These are phyloP conservation scores for Colletotrichum tamarilloi DNA, from an alignment of 2,329 filamentous ascomycete genomes.

Conservation along the genomic window DNA sequence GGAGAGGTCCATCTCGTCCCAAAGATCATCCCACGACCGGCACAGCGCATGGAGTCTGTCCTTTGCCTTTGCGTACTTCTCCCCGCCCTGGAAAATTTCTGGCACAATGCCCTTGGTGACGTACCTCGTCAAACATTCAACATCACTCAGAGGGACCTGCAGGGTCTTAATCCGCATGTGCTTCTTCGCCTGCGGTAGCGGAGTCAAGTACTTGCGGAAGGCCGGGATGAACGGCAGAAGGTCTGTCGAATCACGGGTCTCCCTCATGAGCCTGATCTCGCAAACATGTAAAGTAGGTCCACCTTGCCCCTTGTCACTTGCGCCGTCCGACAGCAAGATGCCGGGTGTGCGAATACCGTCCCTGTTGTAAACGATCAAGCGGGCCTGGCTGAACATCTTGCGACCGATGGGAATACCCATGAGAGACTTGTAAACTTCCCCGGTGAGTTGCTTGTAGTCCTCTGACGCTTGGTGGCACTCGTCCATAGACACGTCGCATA, in stretches of 20 bases:
- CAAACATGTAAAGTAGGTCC: constrained; percentile 80
- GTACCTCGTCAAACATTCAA: constrained; percentile 87
- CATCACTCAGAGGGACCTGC: constrained; percentile 78
- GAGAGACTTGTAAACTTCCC: constrained; percentile 81
- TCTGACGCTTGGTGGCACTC: constrained; percentile 85
- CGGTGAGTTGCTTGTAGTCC: constrained; percentile 81
- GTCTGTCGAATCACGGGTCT: constrained; percentile 82
- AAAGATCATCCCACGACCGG: constrained; percentile 79
- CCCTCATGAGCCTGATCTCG: constrained; percentile 77
- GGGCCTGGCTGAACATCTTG: constrained; percentile 79
- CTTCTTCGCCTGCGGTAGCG: constrained; percentile 72
- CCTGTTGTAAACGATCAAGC: constrained; percentile 86
- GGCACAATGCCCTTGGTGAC: constrained; percentile 68
- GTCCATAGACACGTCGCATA: constrained; percentile 85
- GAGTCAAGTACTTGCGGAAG: constrained; percentile 75
- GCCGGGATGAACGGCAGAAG: constrained; percentile 83
- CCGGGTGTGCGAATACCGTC: constrained; percentile 86
- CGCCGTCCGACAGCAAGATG: constrained; percentile 81
- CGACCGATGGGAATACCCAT: constrained; percentile 85
- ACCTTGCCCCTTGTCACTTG: constrained; percentile 67
- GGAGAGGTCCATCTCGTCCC: constrained; percentile 86
- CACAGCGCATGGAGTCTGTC: constrained; percentile 77
- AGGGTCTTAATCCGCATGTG: constrained; percentile 76
- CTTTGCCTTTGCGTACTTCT: constrained; percentile 65
- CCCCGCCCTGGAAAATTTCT: constrained; percentile 66